Evolutionary conservation across 2,329 filamentous ascomycete genomes (phyloP).

Genomic region (Penicillium rolfsii): DNA sequence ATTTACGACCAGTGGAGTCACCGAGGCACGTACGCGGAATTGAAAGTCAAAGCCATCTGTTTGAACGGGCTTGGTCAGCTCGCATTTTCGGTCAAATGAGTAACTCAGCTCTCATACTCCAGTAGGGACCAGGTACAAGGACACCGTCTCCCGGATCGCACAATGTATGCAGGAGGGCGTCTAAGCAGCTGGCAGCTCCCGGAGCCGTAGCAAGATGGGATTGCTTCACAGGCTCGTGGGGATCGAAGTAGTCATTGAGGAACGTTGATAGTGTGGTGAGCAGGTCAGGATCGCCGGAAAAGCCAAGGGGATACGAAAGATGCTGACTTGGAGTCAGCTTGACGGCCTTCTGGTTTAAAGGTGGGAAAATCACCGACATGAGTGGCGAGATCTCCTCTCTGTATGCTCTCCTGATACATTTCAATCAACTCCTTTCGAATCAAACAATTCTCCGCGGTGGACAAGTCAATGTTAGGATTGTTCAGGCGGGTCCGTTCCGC

Average conservation of each 20-base stretch:
- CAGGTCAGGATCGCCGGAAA: neutral
- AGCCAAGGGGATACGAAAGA: neutral
- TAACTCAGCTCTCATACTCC: neutral
- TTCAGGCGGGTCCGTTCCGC: neutral
- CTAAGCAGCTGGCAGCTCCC: neutral
- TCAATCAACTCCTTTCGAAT: neutral
- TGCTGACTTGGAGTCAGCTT: neutral
- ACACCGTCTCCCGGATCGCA: neutral
- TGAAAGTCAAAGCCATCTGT: neutral
- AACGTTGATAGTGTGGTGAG: neutral
- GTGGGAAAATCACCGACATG: neutral
- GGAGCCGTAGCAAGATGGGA: neutral
- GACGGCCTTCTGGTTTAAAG: neutral
- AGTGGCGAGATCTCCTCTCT: neutral
- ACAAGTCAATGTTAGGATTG: neutral
- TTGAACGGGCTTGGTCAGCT: neutral
- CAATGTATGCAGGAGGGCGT: neutral
- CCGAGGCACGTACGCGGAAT: neutral
- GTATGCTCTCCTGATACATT: neutral
- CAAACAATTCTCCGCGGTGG: neutral
- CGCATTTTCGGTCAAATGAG: neutral
- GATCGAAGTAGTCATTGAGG: neutral
- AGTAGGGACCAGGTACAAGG: neutral
- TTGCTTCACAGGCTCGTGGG: neutral
- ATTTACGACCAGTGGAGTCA: neutral